phyloP scores from a whole-genome alignment of 108 stramenopile species.

The Nitzschia sp. region DNA sequence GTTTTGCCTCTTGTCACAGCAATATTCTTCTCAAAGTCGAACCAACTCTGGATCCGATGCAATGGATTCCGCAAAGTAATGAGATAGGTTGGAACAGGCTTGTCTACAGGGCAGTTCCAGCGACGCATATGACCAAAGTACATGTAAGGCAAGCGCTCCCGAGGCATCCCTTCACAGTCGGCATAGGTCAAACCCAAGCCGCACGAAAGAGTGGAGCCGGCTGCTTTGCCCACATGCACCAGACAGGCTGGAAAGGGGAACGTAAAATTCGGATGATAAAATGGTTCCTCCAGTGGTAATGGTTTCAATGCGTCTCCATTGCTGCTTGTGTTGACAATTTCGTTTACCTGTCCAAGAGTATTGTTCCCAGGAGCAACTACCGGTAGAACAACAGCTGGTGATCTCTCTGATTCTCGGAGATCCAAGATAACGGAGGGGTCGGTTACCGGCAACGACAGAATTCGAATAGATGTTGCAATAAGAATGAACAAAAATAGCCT shows the following conservation, averaged over 20 bases:
- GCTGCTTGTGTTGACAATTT: no score
- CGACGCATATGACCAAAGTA: slow-evolving; percentile 33
- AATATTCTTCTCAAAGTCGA: slow-evolving; percentile 42
- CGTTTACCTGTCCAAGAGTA: no score
- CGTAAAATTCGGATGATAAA: slow-evolving; percentile 30
- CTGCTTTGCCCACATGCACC: slow-evolving; percentile 40
- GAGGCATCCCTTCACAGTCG: slow-evolving; percentile 46
- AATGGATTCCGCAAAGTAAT: slow-evolving; percentile 37
- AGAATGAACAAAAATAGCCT: not conserved
- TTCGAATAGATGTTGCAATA: not conserved
- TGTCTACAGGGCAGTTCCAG: slow-evolving; percentile 24
- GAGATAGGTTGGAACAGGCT: slow-evolving; percentile 14
- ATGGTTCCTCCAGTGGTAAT: not conserved
- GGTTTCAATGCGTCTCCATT: not conserved
- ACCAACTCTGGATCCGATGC: slow-evolving; percentile 34
- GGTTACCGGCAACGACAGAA: not conserved
- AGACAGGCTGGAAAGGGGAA: slow-evolving; percentile 36
- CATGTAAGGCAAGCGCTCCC: slow-evolving; percentile 28
- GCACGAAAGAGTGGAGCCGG: slow-evolving; percentile 35
- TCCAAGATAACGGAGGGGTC: no score
- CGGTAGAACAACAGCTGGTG: not conserved
- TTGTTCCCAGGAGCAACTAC: not conserved
- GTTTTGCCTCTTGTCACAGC: slow-evolving; percentile 18
- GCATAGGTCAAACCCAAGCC: slow-evolving; percentile 39
- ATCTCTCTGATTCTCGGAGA: no score